Evolutionary conservation across 768 basidiomycete genomes (phyloP), one percentile per base, ranked within the genome.

Genomic region (Suillus weaverae): DNA sequence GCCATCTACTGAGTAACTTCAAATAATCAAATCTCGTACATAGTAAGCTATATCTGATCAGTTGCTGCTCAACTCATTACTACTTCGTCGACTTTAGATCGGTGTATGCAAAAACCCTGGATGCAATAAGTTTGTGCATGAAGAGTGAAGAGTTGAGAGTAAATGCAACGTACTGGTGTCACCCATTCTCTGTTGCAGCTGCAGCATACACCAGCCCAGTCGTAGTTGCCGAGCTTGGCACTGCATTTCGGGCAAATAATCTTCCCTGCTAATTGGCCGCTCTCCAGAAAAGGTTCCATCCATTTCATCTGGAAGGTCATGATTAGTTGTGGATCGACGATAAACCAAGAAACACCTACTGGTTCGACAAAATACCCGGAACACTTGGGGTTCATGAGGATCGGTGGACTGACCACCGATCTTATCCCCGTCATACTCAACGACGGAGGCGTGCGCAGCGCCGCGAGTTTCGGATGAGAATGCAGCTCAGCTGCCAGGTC

Each of bases 321-420:
- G 26, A 43, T 10, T 38, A 35, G 33, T 61, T 54, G 54, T 18
- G 39, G 38, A 36, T 48, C 64, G 6, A 56, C 13, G n/a, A 53
- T 13, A 32, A 14, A n/a, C 14, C 7, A 50, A 41, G 55, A 64
- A 26, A 26, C 9, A 83, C 92, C 69, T 71, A 97, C 94, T 39
- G 95, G 95, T 74, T 99, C 97, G 53, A 98, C 87, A 72, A 98
- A 99, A 76, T 99, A 99, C 9, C 95, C 96, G 1, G 95, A 97
- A 76, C 97, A 99, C 70, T 89, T 89, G 16, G 90, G 81, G 71
- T 95, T 93, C 41, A 83, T 77, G 55, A 96, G 74, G 43, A 92
- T 90, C 3, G 91, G 90, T 2, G 86, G 82, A 63, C 87, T 88
- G 54, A 71, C 22, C 46, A 54, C 62, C 62, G 64, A 66, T 69